A percentile compares a stretch with the other conserved stretches of the same genome.
Conservation (phyloP, 1,284 basidiomycete genomes). For the Ceratobasidium sp. region DNA sequence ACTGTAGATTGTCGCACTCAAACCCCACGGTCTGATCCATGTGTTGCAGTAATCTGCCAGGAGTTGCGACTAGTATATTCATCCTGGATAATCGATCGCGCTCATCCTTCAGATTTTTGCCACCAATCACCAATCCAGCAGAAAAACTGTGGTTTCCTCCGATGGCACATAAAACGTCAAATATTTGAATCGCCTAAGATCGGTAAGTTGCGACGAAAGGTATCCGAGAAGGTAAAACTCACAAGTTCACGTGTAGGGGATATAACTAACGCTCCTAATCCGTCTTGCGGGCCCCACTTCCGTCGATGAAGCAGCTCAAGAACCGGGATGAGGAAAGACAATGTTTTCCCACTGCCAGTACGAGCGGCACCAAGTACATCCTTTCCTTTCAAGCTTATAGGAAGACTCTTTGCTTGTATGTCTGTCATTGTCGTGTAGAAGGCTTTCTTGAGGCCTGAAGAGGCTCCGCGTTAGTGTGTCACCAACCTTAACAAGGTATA, state of each 20-base stretch:
- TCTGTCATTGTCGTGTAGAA: conserved; percentile 91
- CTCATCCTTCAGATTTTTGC: conserved; percentile 96
- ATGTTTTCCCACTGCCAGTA: conserved; percentile 87
- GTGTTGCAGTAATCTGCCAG: conserved; percentile 94
- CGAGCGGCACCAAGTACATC: conserved; percentile 83
- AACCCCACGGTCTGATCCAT: conserved; percentile 99
- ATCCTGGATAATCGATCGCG: conserved; percentile 88
- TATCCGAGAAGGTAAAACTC: conserved; percentile 52
- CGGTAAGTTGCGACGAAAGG: not conserved
- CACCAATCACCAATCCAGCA: conserved; percentile 95
- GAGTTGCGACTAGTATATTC: conserved; percentile 98
- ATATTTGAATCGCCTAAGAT: conserved; percentile 91
- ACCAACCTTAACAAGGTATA: not conserved
- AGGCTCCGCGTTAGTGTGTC: conserved; percentile 23
- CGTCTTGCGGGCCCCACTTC: conserved; percentile 86
- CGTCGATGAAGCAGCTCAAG: conserved; percentile 80
- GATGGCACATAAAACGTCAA: conserved; percentile 93
- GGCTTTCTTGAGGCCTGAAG: conserved; percentile 84
- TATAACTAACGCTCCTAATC: conserved; percentile 92
- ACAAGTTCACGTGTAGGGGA: conserved; percentile 96
- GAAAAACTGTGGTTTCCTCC: conserved; percentile 93
- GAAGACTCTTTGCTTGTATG: conserved; percentile 76
- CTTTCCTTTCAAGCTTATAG: conserved; percentile 72
- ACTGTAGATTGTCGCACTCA: conserved; percentile 88
- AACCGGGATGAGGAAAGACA: conserved; percentile 84